These are phyloP conservation scores for Elsinoe batatas DNA, from an alignment of 2,329 filamentous ascomycete species.

Conservation along the genomic window DNA sequence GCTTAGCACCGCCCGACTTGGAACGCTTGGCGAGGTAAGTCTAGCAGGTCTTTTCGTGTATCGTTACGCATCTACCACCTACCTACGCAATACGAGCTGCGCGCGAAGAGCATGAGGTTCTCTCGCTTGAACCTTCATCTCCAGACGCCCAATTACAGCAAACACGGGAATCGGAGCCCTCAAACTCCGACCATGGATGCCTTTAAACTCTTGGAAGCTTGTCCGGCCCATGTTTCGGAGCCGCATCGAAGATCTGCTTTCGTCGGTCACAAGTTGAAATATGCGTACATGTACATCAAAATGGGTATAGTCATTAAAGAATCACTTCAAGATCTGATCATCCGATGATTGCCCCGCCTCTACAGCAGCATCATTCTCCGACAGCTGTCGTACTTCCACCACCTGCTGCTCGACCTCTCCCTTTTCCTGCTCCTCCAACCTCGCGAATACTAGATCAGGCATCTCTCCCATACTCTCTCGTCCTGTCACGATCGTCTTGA, in stretches of 20 bases:
- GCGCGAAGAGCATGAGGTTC: background rate
- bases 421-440: background rate
- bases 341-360: background rate
- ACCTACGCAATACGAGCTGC: no score
- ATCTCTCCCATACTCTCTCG: constrained; percentile 1
- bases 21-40: background rate
- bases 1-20: background rate
- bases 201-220: background rate
- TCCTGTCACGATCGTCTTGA: background rate
- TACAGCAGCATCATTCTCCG: background rate
- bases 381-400: background rate
- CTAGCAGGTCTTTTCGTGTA: no score
- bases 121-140: background rate
- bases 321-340: background rate
- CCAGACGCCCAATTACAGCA: background rate
- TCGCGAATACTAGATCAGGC: constrained; percentile 1
- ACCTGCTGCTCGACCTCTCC: background rate
- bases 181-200: background rate
- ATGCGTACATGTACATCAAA: background rate
- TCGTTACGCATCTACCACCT: no score
- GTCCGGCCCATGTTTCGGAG: background rate
- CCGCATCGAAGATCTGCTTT: background rate
- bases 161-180: background rate
- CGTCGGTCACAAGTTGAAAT: no score
- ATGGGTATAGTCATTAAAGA: background rate